Conservation (phyloP, 768 basidiomycete genomes). For the Xerocomus spinulosus region DNA sequence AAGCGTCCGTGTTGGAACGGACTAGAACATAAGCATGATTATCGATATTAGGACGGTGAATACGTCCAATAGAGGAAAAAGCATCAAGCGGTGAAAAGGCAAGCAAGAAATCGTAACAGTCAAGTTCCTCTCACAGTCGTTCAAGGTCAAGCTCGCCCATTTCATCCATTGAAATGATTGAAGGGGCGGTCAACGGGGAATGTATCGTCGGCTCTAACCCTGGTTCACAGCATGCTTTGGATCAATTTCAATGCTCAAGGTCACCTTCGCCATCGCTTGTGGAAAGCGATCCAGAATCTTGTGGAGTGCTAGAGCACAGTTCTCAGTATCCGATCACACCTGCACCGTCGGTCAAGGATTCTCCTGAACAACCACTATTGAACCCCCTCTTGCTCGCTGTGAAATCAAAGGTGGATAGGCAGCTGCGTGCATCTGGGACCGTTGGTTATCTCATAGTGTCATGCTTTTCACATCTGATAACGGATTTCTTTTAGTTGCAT, state of each 20-base stretch:
- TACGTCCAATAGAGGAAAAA: too few species aligned
- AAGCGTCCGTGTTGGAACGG: too few species aligned
- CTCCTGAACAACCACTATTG: slow-evolving; percentile 20
- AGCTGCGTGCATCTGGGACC: slow-evolving; percentile 20
- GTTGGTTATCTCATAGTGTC: slow-evolving; percentile 26
- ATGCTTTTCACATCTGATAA: slow-evolving; percentile 13
- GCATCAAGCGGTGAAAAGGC: too few species aligned
- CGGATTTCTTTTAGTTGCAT: slow-evolving; percentile 25
- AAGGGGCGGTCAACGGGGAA: slow-evolving; percentile 20
- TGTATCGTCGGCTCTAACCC: slow-evolving; percentile 16
- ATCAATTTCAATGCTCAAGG: slow-evolving; percentile 23
- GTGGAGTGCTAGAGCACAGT: slow-evolving; percentile 13
- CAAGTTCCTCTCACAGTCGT: slow-evolving; percentile 38
- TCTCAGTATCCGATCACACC: slow-evolving; percentile 30
- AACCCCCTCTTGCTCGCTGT: slow-evolving; percentile 5
- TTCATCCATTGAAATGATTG: slow-evolving; percentile 32
- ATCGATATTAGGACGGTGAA: too few species aligned
- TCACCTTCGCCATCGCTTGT: slow-evolving; percentile 29
- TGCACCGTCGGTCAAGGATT: slow-evolving; percentile 29
- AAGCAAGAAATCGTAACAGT: too few species aligned
- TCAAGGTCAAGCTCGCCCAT: slow-evolving; percentile 35
- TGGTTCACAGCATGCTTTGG: slow-evolving; percentile 23
- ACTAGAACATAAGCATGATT: too few species aligned
- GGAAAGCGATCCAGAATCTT: slow-evolving; percentile 30
- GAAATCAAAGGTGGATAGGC: slow-evolving; percentile 16